Evolutionary conservation across 495 filamentous ascomycete genomes (phyloP).

Genomic region (Tetracladium setigerum): DNA sequence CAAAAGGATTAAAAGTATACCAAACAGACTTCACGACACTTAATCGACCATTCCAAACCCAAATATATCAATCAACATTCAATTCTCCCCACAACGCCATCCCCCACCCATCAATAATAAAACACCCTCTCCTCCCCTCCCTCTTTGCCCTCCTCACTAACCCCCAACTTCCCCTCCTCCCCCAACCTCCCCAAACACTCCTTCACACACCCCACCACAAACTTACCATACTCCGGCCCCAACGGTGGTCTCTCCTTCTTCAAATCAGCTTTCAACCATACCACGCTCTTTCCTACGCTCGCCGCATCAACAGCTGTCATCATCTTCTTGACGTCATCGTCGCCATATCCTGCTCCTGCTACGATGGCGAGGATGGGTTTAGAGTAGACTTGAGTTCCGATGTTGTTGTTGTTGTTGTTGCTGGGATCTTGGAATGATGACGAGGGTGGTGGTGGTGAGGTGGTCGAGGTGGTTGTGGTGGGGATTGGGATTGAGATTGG

Average conservation of each 20-base stretch:
- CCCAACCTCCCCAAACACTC: slow-evolving; percentile 20
- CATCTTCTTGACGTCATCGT: slow-evolving; percentile 21
- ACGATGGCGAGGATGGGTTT: slow-evolving; percentile 23
- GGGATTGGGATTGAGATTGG: slow-evolving; percentile 15
- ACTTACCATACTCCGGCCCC: slow-evolving; percentile 27
- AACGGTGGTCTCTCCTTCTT: slow-evolving; percentile 21
- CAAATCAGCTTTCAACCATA: slow-evolving; percentile 29
- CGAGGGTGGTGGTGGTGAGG: background rate
- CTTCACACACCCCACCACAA: slow-evolving; percentile 23
- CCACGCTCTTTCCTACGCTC: slow-evolving; percentile 18
- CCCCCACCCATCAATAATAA: too few species aligned
- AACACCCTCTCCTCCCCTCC: too few species aligned
- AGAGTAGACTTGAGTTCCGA: slow-evolving; percentile 27
- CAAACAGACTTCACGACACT: too few species aligned
- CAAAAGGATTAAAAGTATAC: too few species aligned
- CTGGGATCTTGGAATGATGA: too few species aligned
- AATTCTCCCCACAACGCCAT: too few species aligned
- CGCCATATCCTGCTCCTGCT: slow-evolving; percentile 26
- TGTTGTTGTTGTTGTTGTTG: slow-evolving; percentile 16
- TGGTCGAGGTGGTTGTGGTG: background rate
- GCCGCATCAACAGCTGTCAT: slow-evolving; percentile 15
- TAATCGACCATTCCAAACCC: too few species aligned
- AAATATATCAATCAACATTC: too few species aligned
- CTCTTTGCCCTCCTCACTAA: background rate
- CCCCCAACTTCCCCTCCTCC: slow-evolving; percentile 22